These are phyloP conservation scores for Myxozyma neotropica DNA, from an alignment of 805 yeast species.

Conservation along the genomic window DNA sequence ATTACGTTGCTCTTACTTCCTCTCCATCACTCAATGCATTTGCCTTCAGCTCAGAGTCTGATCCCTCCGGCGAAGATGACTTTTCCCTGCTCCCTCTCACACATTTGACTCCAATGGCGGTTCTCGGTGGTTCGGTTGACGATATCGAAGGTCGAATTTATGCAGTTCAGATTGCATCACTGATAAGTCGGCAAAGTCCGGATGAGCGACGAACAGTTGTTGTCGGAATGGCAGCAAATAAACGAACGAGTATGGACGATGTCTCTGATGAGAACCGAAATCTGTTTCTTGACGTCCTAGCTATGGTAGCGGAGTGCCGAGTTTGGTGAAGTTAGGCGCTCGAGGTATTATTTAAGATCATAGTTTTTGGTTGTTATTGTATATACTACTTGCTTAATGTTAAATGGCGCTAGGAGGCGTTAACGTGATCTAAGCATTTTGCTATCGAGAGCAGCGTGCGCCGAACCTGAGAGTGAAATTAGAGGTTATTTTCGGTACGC, in stretches of 20 bases:
- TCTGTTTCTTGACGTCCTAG: conserved; percentile 22
- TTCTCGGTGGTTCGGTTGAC: conserved; percentile 23
- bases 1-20: conserved; percentile 25
- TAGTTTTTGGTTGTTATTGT: no score
- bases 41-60: conserved; percentile 13
- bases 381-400: no score
- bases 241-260: conserved; percentile 2
- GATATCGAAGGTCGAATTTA: conserved; percentile 29
- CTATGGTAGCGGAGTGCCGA: conserved; percentile 22
- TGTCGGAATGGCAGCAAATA: conserved; percentile 22
- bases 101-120: conserved; percentile 26
- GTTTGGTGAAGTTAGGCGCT: conserved; percentile 15
- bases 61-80: conserved; percentile 19
- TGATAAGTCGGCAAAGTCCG: conserved; percentile 26
- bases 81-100: conserved; percentile 25
- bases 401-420: no score
- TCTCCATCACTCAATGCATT: conserved; percentile 20
- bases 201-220: conserved; percentile 29
- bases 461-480: no score
- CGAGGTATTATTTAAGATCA: not conserved
- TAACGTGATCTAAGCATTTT: no score
- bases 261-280: conserved; percentile 8
- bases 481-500: no score
- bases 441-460: no score
- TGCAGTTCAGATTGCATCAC: conserved; percentile 29